A percentile compares a stretch with the other conserved stretches of the same genome.
phyloP scores from a whole-genome alignment of 1,284 basidiomycete genomes.

The Fomitopsis pinicola region DNA sequence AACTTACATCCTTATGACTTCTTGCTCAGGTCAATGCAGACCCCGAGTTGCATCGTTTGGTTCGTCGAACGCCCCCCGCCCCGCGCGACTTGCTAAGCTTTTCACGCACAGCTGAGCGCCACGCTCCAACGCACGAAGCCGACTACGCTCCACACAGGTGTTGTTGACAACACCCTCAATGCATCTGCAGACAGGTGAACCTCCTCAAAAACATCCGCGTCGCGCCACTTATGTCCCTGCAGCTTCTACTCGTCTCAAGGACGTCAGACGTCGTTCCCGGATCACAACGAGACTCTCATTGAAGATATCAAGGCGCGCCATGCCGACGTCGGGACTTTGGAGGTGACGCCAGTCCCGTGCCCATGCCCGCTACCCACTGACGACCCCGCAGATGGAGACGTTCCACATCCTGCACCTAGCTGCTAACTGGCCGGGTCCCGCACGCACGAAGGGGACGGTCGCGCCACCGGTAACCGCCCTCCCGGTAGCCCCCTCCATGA shows the following conservation, averaged over 20 bases:
- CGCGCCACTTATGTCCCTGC: constrained; percentile 8
- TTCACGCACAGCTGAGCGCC: constrained; percentile 38
- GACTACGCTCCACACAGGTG: constrained; percentile 26
- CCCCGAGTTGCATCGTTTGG: constrained; percentile 17
- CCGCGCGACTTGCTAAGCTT: not conserved
- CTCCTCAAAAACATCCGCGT: not conserved
- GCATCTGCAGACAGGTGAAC: constrained; percentile 73
- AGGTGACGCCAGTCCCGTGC: constrained; percentile 39
- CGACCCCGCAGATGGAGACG: constrained; percentile 66
- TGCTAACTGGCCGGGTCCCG: constrained; percentile 42
- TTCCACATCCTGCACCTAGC: constrained; percentile 76
- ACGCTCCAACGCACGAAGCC: constrained; percentile 45
- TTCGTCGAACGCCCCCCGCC: constrained; percentile 8
- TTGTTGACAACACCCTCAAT: constrained; percentile 53
- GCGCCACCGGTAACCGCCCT: constrained; percentile 40
- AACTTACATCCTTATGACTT: not conserved
- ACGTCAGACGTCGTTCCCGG: constrained; percentile 73
- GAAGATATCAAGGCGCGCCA: constrained; percentile 46
- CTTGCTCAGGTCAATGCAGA: constrained; percentile 28
- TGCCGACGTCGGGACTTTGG: constrained; percentile 57
- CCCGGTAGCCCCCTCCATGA: constrained; percentile 37
- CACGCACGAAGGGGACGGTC: constrained; percentile 7
- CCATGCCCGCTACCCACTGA: constrained; percentile 3
- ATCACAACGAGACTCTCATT: constrained; percentile 68
- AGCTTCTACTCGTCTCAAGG: constrained; percentile 88